A percentile compares a stretch with the other conserved stretches of the same genome.
These are phyloP conservation scores for Trypanosoma cruzi DNA, from an alignment of 208 protist genomes.

Conservation along the genomic window DNA sequence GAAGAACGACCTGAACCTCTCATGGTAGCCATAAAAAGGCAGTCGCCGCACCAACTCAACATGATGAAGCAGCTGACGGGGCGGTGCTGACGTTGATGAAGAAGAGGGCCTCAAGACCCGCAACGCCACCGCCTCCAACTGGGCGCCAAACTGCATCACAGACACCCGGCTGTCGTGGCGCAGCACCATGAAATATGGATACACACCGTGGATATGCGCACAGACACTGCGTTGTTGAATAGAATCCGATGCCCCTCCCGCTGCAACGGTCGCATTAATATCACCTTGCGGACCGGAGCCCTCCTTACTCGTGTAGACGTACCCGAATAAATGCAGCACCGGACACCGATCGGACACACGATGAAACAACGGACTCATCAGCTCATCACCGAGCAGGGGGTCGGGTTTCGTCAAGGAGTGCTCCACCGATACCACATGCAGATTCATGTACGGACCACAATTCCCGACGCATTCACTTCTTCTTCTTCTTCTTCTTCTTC, in stretches of 20 bases:
- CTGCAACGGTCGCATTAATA: too few species aligned
- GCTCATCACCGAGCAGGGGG: conserved; percentile 56
- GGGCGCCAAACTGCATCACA: conserved; percentile 70
- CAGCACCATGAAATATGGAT: conserved; percentile 76
- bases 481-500: not conserved
- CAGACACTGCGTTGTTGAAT: conserved; percentile 47
- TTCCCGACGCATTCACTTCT: not conserved
- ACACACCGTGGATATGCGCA: conserved; percentile 79
- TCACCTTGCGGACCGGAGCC: not conserved
- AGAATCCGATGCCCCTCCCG: not conserved
- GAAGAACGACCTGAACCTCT: conserved; percentile 47
- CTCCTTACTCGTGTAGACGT: conserved; percentile 34
- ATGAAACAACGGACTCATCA: conserved; percentile 57
- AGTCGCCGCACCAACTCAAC: conserved; percentile 59
- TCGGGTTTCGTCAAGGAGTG: conserved; percentile 51
- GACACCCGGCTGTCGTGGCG: conserved; percentile 52
- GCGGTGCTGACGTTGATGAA: not conserved
- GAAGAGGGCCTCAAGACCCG: not conserved
- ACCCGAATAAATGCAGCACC: conserved; percentile 78
- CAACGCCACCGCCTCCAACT: conserved; percentile 66
- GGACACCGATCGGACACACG: conserved; percentile 59
- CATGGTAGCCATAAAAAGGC: conserved; percentile 80
- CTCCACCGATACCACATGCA: conserved; percentile 59
- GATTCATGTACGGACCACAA: conserved; percentile 41
- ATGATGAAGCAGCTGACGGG: conserved; percentile 63